These are phyloP conservation scores for Stagonosporopsis vannaccii DNA, from an alignment of 2,329 filamentous ascomycete species.

Conservation along the genomic window DNA sequence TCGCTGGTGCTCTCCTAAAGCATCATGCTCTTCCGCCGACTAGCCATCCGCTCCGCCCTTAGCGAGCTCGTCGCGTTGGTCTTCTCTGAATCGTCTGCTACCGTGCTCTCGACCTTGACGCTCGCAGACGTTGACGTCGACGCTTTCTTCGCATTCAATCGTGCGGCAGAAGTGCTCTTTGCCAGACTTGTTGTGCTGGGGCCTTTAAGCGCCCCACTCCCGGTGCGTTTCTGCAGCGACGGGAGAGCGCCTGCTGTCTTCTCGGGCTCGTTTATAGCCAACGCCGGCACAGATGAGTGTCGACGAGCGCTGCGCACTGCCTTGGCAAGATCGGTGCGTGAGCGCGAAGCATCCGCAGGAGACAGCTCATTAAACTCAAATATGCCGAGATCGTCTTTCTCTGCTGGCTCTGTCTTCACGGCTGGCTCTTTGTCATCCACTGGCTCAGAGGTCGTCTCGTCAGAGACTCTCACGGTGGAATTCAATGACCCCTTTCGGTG, in stretches of 20 bases:
- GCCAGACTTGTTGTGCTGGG: constrained; percentile 22
- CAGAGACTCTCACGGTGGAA: background rate
- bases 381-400: constrained; percentile 42
- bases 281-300: constrained; percentile 43
- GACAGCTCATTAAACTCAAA: constrained; percentile 50
- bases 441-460: constrained; percentile 13
- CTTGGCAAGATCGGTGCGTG: constrained; percentile 40
- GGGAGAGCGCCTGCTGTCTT: constrained; percentile 29
- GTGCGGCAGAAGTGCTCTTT: constrained; percentile 27
- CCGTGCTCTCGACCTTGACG: constrained; percentile 13
- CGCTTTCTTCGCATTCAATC: constrained; percentile 22
- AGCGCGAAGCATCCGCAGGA: constrained; percentile 29
- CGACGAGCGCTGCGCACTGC: constrained; percentile 38
- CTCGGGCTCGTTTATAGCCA: constrained; percentile 17
- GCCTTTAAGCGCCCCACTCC: constrained; percentile 32
- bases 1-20: constrained; percentile 32
- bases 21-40: constrained; percentile 54
- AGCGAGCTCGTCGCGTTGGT: constrained; percentile 29
- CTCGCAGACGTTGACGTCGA: background rate
- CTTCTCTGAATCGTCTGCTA: constrained; percentile 14
- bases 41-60: constrained; percentile 48
- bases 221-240: constrained; percentile 36
- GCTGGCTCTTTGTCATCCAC: constrained; percentile 5
- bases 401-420: constrained; percentile 19
- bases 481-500: constrained; percentile 30